Evolutionary conservation across 345 rosid genomes (phyloP).

Genomic region (Eucalyptus albens): DNA sequence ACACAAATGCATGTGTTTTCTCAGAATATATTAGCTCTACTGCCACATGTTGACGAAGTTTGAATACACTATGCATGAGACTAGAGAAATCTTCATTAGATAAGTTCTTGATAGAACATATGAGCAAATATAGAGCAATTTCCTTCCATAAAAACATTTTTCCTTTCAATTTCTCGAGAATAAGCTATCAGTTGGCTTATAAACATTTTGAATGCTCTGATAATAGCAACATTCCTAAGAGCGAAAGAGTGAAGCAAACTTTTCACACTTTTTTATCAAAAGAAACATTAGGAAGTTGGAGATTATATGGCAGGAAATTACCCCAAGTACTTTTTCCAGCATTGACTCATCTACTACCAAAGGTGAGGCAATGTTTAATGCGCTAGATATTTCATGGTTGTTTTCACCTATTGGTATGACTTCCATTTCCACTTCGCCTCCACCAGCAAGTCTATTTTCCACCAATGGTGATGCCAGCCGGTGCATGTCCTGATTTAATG

Average conservation of each 20-base stretch:
- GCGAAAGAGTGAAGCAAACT: neutral
- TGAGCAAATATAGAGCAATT: neutral
- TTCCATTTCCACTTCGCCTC: constrained; percentile 97
- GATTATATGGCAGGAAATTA: constrained; percentile 10
- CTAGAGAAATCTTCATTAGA: neutral
- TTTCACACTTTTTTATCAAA: neutral
- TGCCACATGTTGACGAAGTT: neutral
- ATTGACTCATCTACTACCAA: constrained; percentile 77
- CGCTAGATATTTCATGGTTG: constrained; percentile 59
- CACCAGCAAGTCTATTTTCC: constrained; percentile 79
- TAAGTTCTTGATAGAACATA: neutral
- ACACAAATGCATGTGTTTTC: neutral
- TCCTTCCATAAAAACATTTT: neutral
- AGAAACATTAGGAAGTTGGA: neutral
- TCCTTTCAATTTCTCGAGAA: neutral
- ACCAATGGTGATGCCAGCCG: constrained; percentile 64
- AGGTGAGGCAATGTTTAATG: constrained; percentile 59
- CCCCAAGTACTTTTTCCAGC: constrained; percentile 96
- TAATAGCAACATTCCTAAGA: neutral
- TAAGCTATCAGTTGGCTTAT: neutral
- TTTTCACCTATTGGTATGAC: constrained; percentile 82
- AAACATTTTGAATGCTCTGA: neutral
- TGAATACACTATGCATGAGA: neutral
- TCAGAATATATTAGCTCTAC: neutral
- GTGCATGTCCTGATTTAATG: constrained; percentile 70